A percentile compares a stretch with the other conserved stretches of the same genome.
Evolutionary conservation across 2,329 filamentous ascomycete genomes (phyloP).

Genomic region (Orbilia javanica): DNA sequence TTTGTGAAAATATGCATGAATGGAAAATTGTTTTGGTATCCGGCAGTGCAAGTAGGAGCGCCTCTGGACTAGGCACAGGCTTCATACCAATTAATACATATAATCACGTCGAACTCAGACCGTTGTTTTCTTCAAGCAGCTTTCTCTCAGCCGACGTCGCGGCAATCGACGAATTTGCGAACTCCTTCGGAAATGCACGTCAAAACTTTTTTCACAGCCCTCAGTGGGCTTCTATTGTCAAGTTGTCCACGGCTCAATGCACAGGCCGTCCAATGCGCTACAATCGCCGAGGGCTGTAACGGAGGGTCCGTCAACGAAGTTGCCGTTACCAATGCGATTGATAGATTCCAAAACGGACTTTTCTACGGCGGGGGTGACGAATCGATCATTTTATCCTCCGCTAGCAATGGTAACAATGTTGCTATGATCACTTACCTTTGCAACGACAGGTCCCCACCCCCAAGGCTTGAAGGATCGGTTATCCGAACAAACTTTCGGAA

Average conservation of each 20-base stretch:
- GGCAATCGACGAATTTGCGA: background rate
- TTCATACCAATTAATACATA: no score
- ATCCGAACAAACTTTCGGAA: slow-evolving; percentile 24
- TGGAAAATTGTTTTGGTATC: no score
- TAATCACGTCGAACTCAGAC: no score
- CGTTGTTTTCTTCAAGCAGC: no score
- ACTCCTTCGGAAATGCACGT: background rate
- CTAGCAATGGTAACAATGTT: background rate
- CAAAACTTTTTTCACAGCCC: background rate
- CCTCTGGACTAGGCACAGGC: no score
- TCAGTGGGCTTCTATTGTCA: background rate
- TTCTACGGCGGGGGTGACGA: slow-evolving; percentile 21
- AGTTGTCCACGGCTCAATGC: background rate
- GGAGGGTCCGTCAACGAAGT: slow-evolving; percentile 6
- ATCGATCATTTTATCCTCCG: slow-evolving; percentile 22
- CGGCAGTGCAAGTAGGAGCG: no score
- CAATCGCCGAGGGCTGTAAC: slow-evolving; percentile 28
- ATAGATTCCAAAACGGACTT: slow-evolving; percentile 26
- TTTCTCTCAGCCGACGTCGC: background rate
- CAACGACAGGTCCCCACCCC: slow-evolving; percentile 14
- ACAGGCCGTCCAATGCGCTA: slow-evolving; percentile 30
- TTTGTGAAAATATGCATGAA: background rate
- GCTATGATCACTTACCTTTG: slow-evolving; percentile 31
- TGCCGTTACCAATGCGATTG: slow-evolving; percentile 25
- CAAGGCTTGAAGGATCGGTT: slow-evolving; percentile 20